Conservation (phyloP, 768 basidiomycete species). For the Serendipita sp. region DNA sequence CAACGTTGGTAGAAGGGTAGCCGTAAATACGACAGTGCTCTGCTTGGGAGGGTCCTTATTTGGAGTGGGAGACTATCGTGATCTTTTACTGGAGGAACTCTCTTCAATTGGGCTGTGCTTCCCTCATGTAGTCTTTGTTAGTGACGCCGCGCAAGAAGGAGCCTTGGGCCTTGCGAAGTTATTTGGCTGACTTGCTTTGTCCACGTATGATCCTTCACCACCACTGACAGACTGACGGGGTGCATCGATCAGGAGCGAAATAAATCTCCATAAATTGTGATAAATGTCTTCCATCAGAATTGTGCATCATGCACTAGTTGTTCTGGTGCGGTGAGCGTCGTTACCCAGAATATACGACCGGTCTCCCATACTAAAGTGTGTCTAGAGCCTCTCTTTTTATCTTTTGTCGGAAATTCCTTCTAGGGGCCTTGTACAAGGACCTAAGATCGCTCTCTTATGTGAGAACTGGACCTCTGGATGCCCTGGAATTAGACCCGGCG, state of each 20-base stretch:
- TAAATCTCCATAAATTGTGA: background rate
- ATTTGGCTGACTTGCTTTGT: conserved; percentile 32
- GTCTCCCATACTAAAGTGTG: background rate
- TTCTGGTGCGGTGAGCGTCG: background rate
- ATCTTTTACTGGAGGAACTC: conserved; percentile 39
- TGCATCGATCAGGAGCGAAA: conserved; percentile 17
- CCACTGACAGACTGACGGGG: conserved; percentile 36
- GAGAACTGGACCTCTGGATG: conserved; percentile 22
- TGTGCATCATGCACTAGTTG: background rate
- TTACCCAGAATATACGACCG: background rate
- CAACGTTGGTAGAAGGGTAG: background rate
- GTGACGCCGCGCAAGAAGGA: conserved; percentile 52
- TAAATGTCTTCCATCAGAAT: background rate
- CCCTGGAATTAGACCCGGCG: conserved; percentile 14
- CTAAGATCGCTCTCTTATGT: conserved; percentile 23
- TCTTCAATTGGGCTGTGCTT: conserved; percentile 44
- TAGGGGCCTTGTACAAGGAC: conserved; percentile 43
- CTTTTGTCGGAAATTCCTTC: conserved; percentile 42
- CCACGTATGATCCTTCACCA: conserved; percentile 57
- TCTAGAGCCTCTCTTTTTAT: conserved; percentile 36
- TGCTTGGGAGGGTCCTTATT: conserved; percentile 72
- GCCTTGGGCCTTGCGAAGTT: conserved; percentile 34
- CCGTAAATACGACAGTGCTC: conserved; percentile 28
- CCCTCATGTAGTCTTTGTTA: conserved; percentile 46
- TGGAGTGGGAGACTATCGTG: conserved; percentile 43